Evolutionary conservation across 768 basidiomycete genomes (phyloP).

Genomic region (Ramaria sp.): DNA sequence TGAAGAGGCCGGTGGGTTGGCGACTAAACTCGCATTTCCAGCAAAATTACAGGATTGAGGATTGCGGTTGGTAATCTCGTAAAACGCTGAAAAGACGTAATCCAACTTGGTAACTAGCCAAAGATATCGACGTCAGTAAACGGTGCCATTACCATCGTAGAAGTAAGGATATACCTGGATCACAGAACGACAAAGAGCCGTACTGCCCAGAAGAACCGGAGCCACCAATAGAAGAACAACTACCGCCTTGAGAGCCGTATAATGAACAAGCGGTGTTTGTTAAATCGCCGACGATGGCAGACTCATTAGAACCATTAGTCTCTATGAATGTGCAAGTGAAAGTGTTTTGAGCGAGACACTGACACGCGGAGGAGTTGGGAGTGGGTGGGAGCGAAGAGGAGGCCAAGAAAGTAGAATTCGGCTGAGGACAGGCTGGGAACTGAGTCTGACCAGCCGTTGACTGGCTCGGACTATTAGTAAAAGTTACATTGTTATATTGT

Average conservation of each 20-base stretch:
- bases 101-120: conserved; percentile 62
- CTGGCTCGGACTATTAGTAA: conserved; percentile 52
- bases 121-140: neutral
- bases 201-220: conserved; percentile 69
- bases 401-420: conserved; percentile 50
- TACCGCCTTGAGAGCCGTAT: conserved; percentile 48
- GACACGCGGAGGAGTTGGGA: conserved; percentile 70
- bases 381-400: conserved; percentile 70
- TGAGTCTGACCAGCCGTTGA: conserved; percentile 37
- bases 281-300: conserved; percentile 45
- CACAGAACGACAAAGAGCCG: conserved; percentile 66
- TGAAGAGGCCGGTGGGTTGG: conserved; percentile 35
- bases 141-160: neutral
- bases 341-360: conserved; percentile 50
- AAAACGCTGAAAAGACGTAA: conserved; percentile 74
- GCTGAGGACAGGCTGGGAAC: conserved; percentile 52
- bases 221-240: conserved; percentile 58
- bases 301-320: conserved; percentile 40
- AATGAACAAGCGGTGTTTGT: conserved; percentile 58
- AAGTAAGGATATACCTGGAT: conserved; percentile 47
- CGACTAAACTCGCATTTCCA: conserved; percentile 76
- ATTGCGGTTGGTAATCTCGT: conserved; percentile 48
- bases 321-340: conserved; percentile 65
- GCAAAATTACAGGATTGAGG: conserved; percentile 62
- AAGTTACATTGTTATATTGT: conserved; percentile 45